These are phyloP conservation scores for Cornus suecica DNA, from an alignment of 148 eudicot species.

Conservation along the genomic window DNA sequence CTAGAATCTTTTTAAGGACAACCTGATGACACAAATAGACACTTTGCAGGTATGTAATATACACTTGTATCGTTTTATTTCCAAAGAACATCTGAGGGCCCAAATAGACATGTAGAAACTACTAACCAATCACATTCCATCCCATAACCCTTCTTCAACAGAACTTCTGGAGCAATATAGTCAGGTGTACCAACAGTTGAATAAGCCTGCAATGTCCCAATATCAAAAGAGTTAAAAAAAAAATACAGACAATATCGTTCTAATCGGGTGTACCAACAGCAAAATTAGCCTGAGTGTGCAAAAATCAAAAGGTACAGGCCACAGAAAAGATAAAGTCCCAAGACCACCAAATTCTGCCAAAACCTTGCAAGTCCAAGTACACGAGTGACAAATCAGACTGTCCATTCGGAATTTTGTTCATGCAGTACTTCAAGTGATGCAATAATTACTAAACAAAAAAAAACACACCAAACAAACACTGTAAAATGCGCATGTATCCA, in stretches of 20 bases:
- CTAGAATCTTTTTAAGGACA: too few relatives aligned
- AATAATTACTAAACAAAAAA: not conserved
- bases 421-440: not conserved
- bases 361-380: not conserved
- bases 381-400: not conserved
- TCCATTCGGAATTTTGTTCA: not conserved
- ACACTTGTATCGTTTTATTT: not conserved
- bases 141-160: constrained; percentile 86
- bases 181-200: constrained; percentile 98
- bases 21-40: too few relatives aligned
- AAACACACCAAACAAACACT: not conserved
- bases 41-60: not conserved
- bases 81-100: not conserved
- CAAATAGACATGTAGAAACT: constrained; percentile 1
- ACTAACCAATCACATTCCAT: constrained; percentile 98
- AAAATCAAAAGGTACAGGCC: not conserved
- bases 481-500: too few relatives aligned
- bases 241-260: constrained; percentile 29
- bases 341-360: not conserved
- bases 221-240: not conserved
- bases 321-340: not conserved
- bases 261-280: constrained; percentile 97
- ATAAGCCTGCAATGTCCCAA: constrained; percentile 64
- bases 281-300: constrained; percentile 73
- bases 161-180: constrained; percentile 96